These are phyloP conservation scores for Mucor piriformis DNA, from an alignment of 371 early-diverging fungal species.

Conservation along the genomic window DNA sequence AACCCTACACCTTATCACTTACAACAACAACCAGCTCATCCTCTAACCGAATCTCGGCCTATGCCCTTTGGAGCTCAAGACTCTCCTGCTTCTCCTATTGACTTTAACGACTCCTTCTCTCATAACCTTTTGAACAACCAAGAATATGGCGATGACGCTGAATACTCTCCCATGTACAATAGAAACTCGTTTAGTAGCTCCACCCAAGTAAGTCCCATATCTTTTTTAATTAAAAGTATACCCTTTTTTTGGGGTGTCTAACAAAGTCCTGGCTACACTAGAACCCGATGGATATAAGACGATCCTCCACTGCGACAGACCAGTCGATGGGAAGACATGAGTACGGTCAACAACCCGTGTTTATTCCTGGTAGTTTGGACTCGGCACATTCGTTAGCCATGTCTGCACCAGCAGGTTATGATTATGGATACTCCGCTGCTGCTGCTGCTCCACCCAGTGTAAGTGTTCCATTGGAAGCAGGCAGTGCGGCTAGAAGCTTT, in stretches of 20 bases:
- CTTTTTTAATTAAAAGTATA: no score
- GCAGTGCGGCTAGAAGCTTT: slow-evolving; percentile 30
- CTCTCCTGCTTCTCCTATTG: slow-evolving; percentile 3
- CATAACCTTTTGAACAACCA: slow-evolving; percentile 22
- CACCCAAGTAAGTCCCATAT: no score
- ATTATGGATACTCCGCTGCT: slow-evolving; percentile 20
- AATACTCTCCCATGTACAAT: neutral
- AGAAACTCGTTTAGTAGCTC: no score
- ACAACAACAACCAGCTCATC: neutral
- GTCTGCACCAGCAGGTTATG: slow-evolving; percentile 47
- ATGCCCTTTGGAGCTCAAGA: neutral
- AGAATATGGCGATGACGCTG: slow-evolving; percentile 15
- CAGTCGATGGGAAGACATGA: slow-evolving; percentile 17
- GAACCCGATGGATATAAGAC: slow-evolving; percentile 16
- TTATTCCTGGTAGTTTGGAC: slow-evolving; percentile 18
- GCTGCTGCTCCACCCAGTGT: neutral
- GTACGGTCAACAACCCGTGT: slow-evolving; percentile 17
- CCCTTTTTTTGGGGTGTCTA: neutral
- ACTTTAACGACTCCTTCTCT: slow-evolving; percentile 27
- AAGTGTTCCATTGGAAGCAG: neutral
- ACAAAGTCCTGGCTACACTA: no score
- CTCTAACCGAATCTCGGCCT: neutral
- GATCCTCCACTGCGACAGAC: slow-evolving; percentile 21
- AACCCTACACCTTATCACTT: neutral
- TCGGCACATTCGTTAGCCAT: slow-evolving; percentile 30